Evolutionary conservation across 164 flowering plant genomes (phyloP), one percentile per base, ranked within the genome.

Genomic region (Echeveria elegans): DNA sequence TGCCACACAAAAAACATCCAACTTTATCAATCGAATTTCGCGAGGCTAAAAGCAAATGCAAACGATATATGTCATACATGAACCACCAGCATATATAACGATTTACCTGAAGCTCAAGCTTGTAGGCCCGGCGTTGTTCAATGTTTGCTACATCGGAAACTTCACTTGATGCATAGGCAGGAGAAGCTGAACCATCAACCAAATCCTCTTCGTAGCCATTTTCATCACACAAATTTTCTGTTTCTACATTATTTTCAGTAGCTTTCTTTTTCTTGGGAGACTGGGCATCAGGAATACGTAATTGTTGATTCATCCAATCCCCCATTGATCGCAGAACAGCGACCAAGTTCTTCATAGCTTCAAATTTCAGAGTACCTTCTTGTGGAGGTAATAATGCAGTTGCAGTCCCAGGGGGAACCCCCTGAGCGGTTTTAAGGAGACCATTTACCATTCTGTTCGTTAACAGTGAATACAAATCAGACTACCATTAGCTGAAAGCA

Each of bases 341-440:
- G 66, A 90, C 97, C 37, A 69, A 34, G 80, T 91, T 85, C 72
- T 82, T 87, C 98, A 89, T 88, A 59, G 99, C 99, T 81, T 95
- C 98, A 77, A 85, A 82, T 72, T 90, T 95, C 95, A 95, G 79
- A 64, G 89, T 82, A 53, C 67, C 83, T 48, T 95, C 98, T 79
- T 95, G 99, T 41, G 96, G 93, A 64, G 99, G 97, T 83, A 87
- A 72, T 60, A 95, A 70, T 43, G 96, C 81, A 67, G 90, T 92
- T 29, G 87, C 72, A 68, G 75, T 77, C 70, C 97, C 98, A 74
- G 97, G 87, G 69, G 97, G 90, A 56, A 83, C 93, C 72, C 99
- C 99, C 86, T 92, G 98, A 72, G 98, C 99, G 72, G 99, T 95
- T 83, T 90, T 95, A 65, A 95, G 96, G 76, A 95, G 94, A 66